Percentiles rank a stretch among this genome's conserved stretches.
These are phyloP conservation scores for Chlorophyllum brunneum DNA, from an alignment of 768 basidiomycete genomes.

Conservation along the genomic window DNA sequence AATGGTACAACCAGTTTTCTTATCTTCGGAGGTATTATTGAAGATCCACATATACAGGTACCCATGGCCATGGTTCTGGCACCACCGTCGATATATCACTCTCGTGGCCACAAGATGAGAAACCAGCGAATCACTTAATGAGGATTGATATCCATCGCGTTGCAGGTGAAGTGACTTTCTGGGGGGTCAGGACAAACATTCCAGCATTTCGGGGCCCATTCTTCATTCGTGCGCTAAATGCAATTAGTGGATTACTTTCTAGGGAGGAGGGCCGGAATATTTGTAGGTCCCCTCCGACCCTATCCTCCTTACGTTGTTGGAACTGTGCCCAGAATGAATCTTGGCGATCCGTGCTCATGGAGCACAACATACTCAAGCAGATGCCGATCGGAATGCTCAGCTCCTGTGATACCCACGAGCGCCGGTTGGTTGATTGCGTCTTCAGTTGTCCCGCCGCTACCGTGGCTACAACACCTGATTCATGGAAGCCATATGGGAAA, in stretches of 20 bases:
- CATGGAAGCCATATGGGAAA: too few species aligned
- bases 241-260: background rate
- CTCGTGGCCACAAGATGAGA: background rate
- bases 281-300: too few species aligned
- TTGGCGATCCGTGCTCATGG: background rate
- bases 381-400: background rate
- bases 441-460: background rate
- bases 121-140: background rate
- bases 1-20: background rate
- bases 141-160: background rate
- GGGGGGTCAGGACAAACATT: too few species aligned
- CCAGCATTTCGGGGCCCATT: too few species aligned
- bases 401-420: background rate
- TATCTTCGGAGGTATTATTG: background rate
- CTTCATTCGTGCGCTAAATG: background rate
- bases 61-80: background rate
- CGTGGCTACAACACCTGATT: background rate
- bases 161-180: background rate
- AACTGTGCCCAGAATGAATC: too few species aligned
- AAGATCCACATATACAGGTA: background rate
- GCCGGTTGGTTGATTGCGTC: too few species aligned
- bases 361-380: background rate
- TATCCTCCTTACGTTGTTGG: background rate
- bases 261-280: too few species aligned
- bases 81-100: background rate